phyloP scores from a whole-genome alignment of 1,139 yeast species.

The Sugiyamaella castrensis region DNA sequence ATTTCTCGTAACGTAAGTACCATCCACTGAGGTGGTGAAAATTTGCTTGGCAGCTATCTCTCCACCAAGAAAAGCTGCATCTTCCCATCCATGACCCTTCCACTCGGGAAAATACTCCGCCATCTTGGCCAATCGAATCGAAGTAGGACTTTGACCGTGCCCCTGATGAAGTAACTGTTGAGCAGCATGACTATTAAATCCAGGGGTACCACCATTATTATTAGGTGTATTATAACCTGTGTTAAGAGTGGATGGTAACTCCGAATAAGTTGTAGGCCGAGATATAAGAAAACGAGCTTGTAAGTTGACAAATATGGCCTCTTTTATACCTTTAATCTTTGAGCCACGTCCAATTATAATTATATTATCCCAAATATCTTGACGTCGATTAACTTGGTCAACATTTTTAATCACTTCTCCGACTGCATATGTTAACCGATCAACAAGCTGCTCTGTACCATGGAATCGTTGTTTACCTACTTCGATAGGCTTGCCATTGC shows the following conservation, averaged over 20 bases:
- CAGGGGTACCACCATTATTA: constrained; percentile 29
- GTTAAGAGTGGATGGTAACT: constrained; percentile 38
- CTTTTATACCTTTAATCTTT: constrained; percentile 71
- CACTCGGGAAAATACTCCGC: constrained; percentile 96
- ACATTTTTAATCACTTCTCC: constrained; percentile 53
- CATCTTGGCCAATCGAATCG: constrained; percentile 62
- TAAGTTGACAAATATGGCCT: constrained; percentile 60
- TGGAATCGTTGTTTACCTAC: constrained; percentile 88
- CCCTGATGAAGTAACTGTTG: constrained; percentile 31
- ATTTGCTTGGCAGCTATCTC: constrained; percentile 85
- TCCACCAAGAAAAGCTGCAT: constrained; percentile 77
- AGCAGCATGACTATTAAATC: constrained; percentile 20
- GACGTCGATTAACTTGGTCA: constrained; percentile 69
- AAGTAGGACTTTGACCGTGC: constrained; percentile 69
- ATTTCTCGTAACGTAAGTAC: constrained; percentile 63
- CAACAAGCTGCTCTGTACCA: constrained; percentile 63
- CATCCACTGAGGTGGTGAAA: constrained; percentile 59
- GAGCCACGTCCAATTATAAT: constrained; percentile 76
- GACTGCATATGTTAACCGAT: constrained; percentile 52
- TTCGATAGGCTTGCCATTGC: constrained; percentile 49
- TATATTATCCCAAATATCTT: constrained; percentile 83
- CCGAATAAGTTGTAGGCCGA: constrained; percentile 39
- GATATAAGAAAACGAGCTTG: constrained; percentile 55
- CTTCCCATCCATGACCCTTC: constrained; percentile 82
- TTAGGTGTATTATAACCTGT: constrained; percentile 38